Base-by-base conservation (phyloP, 225 moss, liverwort and hornwort species). In the Bryoerythrophyllum caledonicum region DNA sequence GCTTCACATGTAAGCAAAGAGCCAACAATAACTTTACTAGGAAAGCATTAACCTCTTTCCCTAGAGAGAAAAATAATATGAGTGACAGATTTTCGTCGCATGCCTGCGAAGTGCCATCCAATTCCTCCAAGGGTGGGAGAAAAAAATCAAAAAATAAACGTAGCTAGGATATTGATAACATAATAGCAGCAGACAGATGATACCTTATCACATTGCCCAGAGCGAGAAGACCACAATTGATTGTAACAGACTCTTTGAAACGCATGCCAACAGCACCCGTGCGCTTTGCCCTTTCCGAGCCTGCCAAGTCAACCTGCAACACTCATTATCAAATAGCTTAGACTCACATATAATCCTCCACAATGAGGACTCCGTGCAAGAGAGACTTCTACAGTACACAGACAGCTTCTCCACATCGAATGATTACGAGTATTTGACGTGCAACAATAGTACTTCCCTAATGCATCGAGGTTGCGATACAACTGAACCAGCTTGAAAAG, bases 161-260 rank as follows among this genome's bases (percentile, higher is more conserved):
- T 71, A 46, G 23, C 27, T 26, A 73, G 63, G 16, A 66, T 2
- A 16, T 44, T 0, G 58, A 20, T 3, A 23, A 14, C 10, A 19
- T 15, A 62, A 64, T 83, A 61, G 16, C 17, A 14, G 60, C 59
- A 4, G 12, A n/a, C 24, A 51, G 17, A 63, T 40, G 54, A 67
- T 74, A 94, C 92, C 94, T 94, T 81, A 92, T 92, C 63, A 94
- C 94, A 74, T 92, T 94, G 40, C 94, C 92, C 59, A 94, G 60
- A 61, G 90, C 92, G 26, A 92, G 73, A 35, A 94, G 88, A 41
- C 92, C 92, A 78, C 89, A 92, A 41, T 94, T 94, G 65, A 92
- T 94, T 53, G 92, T 92, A 52, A 94, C 87, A 59, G 92, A 92
- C 44, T 94, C 94, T 76, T 94, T 94, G 73, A 94, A 94, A 30